Base-by-base conservation (phyloP, 305 asterid genomes). In the Coffea humblotiana region DNA sequence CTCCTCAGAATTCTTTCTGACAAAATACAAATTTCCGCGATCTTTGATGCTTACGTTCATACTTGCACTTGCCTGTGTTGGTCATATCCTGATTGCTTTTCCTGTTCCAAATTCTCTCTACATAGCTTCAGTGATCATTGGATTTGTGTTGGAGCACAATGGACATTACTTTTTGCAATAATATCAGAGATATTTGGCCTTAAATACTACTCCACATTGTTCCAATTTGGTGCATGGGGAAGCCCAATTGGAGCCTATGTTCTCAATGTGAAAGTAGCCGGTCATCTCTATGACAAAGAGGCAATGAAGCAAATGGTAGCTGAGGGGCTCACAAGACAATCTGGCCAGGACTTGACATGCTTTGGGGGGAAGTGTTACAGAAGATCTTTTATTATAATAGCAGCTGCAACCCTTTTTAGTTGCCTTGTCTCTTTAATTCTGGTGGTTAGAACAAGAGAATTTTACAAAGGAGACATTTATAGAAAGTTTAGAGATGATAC, bases 131-230 rank as follows among this genome's bases (percentile, higher is more conserved):
- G 75, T 88, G 61, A 75, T 90, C 0, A 83, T 87, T 74, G 94
- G 96, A 0, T 90, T 63, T 90, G 92, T 71, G 88, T 90, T 51
- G 96, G 96, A 11, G 93, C 96, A 0, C 91, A 90, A 68, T 91
- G 96, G 96, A 92, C 96, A 2, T 64, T 91, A 73, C 82, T 91
- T 0, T 91, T 87, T 45, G 88, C 96, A 0, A 88, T 90, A n/a
- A 87, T 91, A 3, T 91, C 96, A 0, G 93, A 91, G 52, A 2
- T 91, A 3, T 91, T 91, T 60, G 96, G 96, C 9, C 77, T 91
- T 1, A 91, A 89, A 43, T 86, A 90, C 84, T 91, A 89, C 86
- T 90, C 96, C 8, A 90, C 93, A 1, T 76, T 91, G 79, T 77
- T 82, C 73, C 89, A 85, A 51, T 82, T 89, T 11, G 96, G 94